Base-by-base conservation (phyloP, 176 grass and related monocot species). In the Carex pumila region DNA sequence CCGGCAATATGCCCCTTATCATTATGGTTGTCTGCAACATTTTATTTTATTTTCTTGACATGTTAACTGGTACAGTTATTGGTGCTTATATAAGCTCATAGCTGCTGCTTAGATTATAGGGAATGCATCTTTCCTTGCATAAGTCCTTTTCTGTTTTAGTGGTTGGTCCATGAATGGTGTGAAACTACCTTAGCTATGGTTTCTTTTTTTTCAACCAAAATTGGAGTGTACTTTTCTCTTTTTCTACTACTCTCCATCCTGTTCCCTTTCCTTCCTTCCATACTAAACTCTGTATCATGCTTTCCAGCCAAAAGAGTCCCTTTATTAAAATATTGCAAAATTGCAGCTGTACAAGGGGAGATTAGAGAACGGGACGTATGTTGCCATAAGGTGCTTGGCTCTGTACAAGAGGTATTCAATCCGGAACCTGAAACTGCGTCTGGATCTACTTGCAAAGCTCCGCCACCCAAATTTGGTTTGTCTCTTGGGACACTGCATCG, bases 401-500 rank as follows among this genome's bases (percentile, higher is more conserved):
- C 65, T 98, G 75, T 92, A 90, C 86, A 90, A 94, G 31, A 80
- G 85, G 73, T 89, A 98, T 85, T 94, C 95, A 54, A 94, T 98
- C 75, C 92, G 95, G 81, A 98, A 98, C 81, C 77, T 98, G 65
- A 94, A 93, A 82, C 92, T 98, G 74, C 95, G 95, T n/a, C 86
- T 98, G 69, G 95, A 94, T 90, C 89, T 98, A 43, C 92, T 98
- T n/a, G 89, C 91, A 32, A 98, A 98, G 85, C 88, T 98, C 82
- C 92, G 89, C 64, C 95, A 98, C 65, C 91, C 88, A 60, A 94
- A 94, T 90, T 87, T 98, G 75, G 92, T 98, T 85, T 89, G 89
- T 87, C 89, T 93, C 34, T 90, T 98, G 91, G 95, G 95, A 29
- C 95, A 98, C 82, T 98, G 92, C 82, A 90, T 90, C 78, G 95